A percentile compares a stretch with the other conserved stretches of the same genome.
Evolutionary conservation across 805 yeast species (phyloP).

Genomic region (Helenozyma baotianmanensis): DNA sequence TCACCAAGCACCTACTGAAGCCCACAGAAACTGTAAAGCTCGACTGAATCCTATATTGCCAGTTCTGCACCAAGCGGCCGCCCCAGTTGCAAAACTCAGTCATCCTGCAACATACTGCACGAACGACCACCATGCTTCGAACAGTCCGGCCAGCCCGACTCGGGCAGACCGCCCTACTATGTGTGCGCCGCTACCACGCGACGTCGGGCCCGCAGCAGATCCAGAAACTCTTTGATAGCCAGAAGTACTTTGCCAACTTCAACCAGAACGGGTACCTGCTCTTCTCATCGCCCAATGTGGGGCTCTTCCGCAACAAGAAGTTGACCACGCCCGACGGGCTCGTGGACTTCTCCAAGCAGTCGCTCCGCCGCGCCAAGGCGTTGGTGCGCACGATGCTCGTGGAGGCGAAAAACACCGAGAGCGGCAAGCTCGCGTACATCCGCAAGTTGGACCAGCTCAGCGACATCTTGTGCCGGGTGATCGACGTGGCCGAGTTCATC

Average conservation of each 20-base stretch:
- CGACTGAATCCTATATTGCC: too few relatives aligned
- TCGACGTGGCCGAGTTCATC: constrained; percentile 89
- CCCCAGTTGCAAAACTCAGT: too few relatives aligned
- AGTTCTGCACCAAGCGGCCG: too few relatives aligned
- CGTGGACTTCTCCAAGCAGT: constrained; percentile 56
- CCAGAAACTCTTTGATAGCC: constrained; percentile 57
- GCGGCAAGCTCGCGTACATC: constrained; percentile 46
- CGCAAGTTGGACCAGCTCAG: constrained; percentile 75
- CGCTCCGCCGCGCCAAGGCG: constrained; percentile 60
- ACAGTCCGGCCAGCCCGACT: too few relatives aligned
- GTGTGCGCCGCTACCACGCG: constrained; percentile 3
- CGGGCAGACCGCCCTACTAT: too few relatives aligned
- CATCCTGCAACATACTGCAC: too few relatives aligned
- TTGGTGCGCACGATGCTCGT: constrained; percentile 54
- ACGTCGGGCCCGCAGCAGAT: constrained; percentile 25
- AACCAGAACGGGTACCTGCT: constrained; percentile 25
- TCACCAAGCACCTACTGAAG: too few relatives aligned
- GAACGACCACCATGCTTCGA: too few relatives aligned
- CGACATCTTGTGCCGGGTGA: constrained; percentile 85
- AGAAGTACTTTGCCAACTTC: constrained; percentile 50
- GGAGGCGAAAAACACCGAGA: constrained; percentile 33
- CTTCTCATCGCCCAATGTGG: constrained; percentile 11
- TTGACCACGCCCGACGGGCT: constrained; percentile 70
- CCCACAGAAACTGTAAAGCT: too few relatives aligned
- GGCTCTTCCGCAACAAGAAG: constrained; percentile 72